Base-by-base conservation (phyloP, 1,139 yeast species). In the Saccharomyces uvarum region DNA sequence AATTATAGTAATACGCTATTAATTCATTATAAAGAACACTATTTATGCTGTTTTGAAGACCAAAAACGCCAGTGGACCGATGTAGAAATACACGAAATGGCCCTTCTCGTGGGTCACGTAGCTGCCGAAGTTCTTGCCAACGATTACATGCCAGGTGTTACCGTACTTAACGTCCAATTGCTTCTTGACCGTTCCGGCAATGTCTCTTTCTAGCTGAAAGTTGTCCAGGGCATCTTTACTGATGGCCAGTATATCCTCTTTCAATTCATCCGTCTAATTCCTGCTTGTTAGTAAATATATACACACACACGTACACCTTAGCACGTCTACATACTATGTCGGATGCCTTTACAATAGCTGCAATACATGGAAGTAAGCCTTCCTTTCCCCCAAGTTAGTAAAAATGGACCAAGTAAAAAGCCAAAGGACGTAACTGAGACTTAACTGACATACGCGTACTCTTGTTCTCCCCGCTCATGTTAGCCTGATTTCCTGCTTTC, bases 111-210 rank as follows among this genome's bases (percentile, higher is more conserved):
- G 99, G 19, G 98, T 88, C 27, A 95, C 97, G 68, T 86, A 90
- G 53, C 95, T 84, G 3, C 98, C 98, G 72, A 93, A 93, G 65
- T 87, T 87, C 70, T 84, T 83, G 31, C 99, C 99, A 53, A 90
- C 97, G 56, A 93, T 82, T 31, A 90, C 95, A 70, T 93, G 98
- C 99, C 99, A 93, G 26, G 96, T 83, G 49, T 86, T 81, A 1
- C 97, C 97, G 63, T 79, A 86, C 56, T 72, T 69, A 47, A 75
- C 72, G 67, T 86, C 91, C 62, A 84, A 69, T 62, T 85, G 89
- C 67, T 87, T 88, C 74, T 93, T 93, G 60, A 91, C 75, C 59
- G 75, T 79, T 0, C 89, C 83, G 14, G 99, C 97, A 50, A 89
- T 78, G 60, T 91, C 97, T 64, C 86, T 79, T 58, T 84, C 86